A percentile compares a stretch with the other conserved stretches of the same genome.
phyloP scores from a whole-genome alignment of 2,329 filamentous ascomycete species.

The Fusarium longipes region DNA sequence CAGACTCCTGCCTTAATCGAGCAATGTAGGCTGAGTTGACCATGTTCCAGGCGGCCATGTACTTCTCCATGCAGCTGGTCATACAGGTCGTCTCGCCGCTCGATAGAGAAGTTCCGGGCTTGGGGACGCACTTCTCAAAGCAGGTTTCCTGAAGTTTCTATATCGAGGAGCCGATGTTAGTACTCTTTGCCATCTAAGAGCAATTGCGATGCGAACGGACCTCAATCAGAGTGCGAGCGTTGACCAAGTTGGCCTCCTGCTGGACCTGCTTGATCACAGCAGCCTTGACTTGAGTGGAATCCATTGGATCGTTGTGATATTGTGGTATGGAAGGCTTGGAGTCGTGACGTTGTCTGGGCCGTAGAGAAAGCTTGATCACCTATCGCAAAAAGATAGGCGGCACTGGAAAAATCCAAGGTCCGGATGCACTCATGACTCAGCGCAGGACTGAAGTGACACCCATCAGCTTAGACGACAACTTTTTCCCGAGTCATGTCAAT shows the following conservation, averaged over 20 bases:
- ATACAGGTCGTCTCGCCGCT: conserved; percentile 77
- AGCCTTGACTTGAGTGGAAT: conserved; percentile 68
- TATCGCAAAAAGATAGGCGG: conserved; percentile 15
- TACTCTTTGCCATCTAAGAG: conserved; percentile 18
- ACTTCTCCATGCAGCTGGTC: conserved; percentile 85
- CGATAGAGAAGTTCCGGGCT: conserved; percentile 74
- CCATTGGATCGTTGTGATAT: conserved; percentile 61
- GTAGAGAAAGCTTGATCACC: conserved; percentile 27
- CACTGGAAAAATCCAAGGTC: conserved; percentile 31
- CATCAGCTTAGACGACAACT: not conserved
- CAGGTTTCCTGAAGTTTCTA: conserved; percentile 86
- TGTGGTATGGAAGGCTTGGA: conserved; percentile 21
- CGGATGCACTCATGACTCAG: conserved; percentile 31
- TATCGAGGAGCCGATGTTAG: not conserved
- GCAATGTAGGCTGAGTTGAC: conserved; percentile 76
- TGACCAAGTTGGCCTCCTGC: conserved; percentile 72
- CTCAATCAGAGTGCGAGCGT: conserved; percentile 77
- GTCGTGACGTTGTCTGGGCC: conserved; percentile 32
- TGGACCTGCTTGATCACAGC: conserved; percentile 74
- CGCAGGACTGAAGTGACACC: not conserved
- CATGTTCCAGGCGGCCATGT: conserved; percentile 82
- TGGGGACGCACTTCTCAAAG: conserved; percentile 80
- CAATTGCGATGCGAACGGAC: conserved; percentile 54
- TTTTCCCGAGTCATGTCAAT: not conserved
- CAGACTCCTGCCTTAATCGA: conserved; percentile 69